Evolutionary conservation across 164 flowering plant species (phyloP).

Genomic region (Macadamia tetraphylla): DNA sequence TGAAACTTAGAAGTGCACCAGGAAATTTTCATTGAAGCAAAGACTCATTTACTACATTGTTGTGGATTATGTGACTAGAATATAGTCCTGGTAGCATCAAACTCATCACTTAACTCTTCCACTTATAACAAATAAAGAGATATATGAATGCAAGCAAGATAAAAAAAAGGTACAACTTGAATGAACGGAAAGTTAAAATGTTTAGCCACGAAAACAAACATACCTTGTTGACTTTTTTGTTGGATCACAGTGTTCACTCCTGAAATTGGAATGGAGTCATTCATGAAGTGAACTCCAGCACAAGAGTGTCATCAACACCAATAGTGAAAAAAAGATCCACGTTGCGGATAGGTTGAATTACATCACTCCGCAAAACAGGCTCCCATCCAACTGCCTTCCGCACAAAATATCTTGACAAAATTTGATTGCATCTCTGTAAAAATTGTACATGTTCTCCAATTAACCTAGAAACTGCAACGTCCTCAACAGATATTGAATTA

Average conservation of each 20-base stretch:
- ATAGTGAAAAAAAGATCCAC: conserved; percentile 79
- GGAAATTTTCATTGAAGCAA: no score
- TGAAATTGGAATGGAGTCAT: conserved; percentile 72
- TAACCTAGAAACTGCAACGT: conserved; percentile 43
- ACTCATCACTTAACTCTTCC: conserved; percentile 48
- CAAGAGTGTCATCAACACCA: conserved; percentile 98
- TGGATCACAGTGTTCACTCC: conserved; percentile 93
- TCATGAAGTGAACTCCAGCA: conserved; percentile 89
- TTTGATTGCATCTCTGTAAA: conserved; percentile 66
- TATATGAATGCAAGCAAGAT: neutral
- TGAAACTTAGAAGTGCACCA: no score
- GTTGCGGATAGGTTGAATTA: conserved; percentile 51
- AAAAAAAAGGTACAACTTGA: neutral
- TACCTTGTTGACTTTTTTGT: conserved; percentile 69
- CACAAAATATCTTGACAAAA: conserved; percentile 63
- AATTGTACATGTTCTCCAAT: conserved; percentile 51
- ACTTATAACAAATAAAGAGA: conserved; percentile 35
- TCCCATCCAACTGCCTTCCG: conserved; percentile 65
- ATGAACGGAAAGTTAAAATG: neutral
- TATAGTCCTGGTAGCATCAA: conserved; percentile 85
- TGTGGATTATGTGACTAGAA: no score
- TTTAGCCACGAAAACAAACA: neutral
- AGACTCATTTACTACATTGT: no score
- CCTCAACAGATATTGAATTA: conserved; percentile 2
- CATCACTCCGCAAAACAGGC: conserved; percentile 39